phyloP scores from a whole-genome alignment of 2,329 filamentous ascomycete genomes.

The Davidsoniella eucalypti region DNA sequence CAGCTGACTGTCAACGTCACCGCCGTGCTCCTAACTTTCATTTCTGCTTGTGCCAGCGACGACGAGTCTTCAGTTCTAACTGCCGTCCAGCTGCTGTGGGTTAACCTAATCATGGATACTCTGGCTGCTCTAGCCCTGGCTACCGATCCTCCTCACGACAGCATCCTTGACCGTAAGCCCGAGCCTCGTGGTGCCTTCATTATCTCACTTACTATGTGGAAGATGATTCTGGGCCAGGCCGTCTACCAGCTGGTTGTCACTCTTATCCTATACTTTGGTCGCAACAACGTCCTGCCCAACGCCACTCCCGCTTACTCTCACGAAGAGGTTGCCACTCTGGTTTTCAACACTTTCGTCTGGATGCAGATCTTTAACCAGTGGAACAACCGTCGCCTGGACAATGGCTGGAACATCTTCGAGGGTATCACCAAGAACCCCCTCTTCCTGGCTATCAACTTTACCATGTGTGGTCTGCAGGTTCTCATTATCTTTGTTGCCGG shows the following conservation, averaged over 20 bases:
- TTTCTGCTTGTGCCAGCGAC: slow-evolving; percentile 60
- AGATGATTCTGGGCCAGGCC: slow-evolving; percentile 92
- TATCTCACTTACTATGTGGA: slow-evolving; percentile 92
- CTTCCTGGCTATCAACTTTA: slow-evolving; percentile 68
- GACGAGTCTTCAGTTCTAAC: slow-evolving; percentile 62
- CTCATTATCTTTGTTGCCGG: slow-evolving; percentile 83
- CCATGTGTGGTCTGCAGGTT: slow-evolving; percentile 81
- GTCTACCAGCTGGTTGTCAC: slow-evolving; percentile 73
- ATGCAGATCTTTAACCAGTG: slow-evolving; percentile 99
- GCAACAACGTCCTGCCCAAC: slow-evolving; percentile 12
- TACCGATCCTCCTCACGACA: slow-evolving; percentile 74
- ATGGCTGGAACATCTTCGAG: slow-evolving; percentile 90
- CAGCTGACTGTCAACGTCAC: slow-evolving; percentile 85
- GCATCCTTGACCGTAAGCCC: slow-evolving; percentile 61
- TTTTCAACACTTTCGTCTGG: slow-evolving; percentile 98
- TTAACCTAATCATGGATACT: slow-evolving; percentile 95
- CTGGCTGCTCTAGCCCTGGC: slow-evolving; percentile 79
- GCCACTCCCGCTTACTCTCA: slow-evolving; percentile 8
- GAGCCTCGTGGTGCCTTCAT: slow-evolving; percentile 40
- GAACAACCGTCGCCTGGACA: slow-evolving; percentile 91
- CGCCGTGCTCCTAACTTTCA: slow-evolving; percentile 72
- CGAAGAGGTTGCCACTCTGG: slow-evolving; percentile 54
- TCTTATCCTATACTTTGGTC: slow-evolving; percentile 67
- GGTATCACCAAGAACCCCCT: slow-evolving; percentile 72
- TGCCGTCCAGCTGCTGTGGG: slow-evolving; percentile 86